Evolutionary conservation across 805 yeast species (phyloP).

Genomic region (Cyberlindnera mycetangii): DNA sequence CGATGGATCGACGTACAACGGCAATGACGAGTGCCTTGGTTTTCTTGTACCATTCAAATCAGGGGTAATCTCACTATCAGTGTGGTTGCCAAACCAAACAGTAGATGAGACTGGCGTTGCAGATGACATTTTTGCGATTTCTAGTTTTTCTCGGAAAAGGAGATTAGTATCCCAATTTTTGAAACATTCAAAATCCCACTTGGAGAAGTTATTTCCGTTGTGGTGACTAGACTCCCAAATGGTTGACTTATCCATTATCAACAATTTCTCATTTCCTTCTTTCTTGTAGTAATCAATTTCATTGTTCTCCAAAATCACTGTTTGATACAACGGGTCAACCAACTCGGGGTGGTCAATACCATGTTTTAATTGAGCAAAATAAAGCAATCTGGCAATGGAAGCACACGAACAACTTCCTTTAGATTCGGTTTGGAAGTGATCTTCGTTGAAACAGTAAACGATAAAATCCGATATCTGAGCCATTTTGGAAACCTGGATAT

Average conservation of each 20-base stretch:
- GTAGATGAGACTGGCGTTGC: slow-evolving; percentile 56
- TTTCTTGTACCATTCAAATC: background rate
- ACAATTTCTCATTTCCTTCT: slow-evolving; percentile 9
- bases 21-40: slow-evolving; percentile 19
- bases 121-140: slow-evolving; percentile 77
- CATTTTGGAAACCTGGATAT: slow-evolving; percentile 78
- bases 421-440: slow-evolving; percentile 29
- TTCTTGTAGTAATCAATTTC: slow-evolving; percentile 14
- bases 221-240: slow-evolving; percentile 13
- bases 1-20: slow-evolving; percentile 46
- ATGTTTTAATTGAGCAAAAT: slow-evolving; percentile 40
- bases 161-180: slow-evolving; percentile 69
- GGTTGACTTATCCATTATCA: slow-evolving; percentile 28
- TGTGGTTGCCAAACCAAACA: slow-evolving; percentile 81
- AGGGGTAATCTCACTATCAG: slow-evolving; percentile 52
- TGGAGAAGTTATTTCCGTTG: slow-evolving; percentile 28
- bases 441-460: slow-evolving; percentile 61
- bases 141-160: slow-evolving; percentile 72
- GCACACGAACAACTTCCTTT: slow-evolving; percentile 34
- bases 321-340: slow-evolving; percentile 23
- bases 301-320: slow-evolving; percentile 21
- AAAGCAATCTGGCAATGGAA: slow-evolving; percentile 38
- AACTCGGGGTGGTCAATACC: slow-evolving; percentile 28
- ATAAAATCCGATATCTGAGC: slow-evolving; percentile 72
- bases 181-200: slow-evolving; percentile 40